phyloP scores from a whole-genome alignment of 805 yeast genomes.

The Cyberlindnera euphorbiae region DNA sequence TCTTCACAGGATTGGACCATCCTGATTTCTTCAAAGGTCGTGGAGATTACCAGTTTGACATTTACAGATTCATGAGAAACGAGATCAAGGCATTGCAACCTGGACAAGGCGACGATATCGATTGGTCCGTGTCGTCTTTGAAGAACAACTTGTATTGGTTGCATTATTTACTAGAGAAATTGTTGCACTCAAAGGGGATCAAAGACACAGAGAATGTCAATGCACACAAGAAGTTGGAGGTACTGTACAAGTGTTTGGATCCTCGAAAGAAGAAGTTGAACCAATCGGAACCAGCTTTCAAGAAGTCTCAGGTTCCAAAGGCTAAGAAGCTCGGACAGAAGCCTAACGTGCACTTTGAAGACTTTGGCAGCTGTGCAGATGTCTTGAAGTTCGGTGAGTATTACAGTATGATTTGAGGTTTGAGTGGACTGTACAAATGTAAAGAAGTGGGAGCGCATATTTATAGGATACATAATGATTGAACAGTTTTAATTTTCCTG shows the following conservation, averaged over 20 bases:
- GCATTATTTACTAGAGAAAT: constrained; percentile 50
- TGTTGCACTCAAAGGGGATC: constrained; percentile 39
- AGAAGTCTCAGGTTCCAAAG: constrained; percentile 2
- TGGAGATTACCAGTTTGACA: constrained; percentile 58
- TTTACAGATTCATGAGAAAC: constrained; percentile 53
- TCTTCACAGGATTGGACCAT: constrained; percentile 57
- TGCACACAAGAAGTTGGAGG: constrained; percentile 26
- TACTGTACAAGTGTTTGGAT: constrained; percentile 31
- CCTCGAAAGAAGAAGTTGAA: constrained; percentile 28
- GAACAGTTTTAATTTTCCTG: too few relatives aligned
- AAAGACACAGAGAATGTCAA: constrained; percentile 21
- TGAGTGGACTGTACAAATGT: too few relatives aligned
- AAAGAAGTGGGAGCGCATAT: too few relatives aligned
- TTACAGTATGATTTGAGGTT: constrained; percentile 3
- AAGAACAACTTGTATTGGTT: constrained; percentile 60
- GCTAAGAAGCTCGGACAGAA: constrained; percentile 11
- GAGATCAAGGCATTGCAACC: constrained; percentile 14
- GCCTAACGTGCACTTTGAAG: constrained; percentile 20
- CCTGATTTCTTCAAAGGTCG: constrained; percentile 57
- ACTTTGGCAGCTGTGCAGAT: constrained; percentile 24
- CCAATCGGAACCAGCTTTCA: constrained; percentile 17
- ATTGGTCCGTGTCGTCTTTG: constrained; percentile 45
- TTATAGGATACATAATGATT: too few relatives aligned
- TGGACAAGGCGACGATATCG: constrained; percentile 27
- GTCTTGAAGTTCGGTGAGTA: constrained; percentile 15